These are phyloP conservation scores for Ilex paraguariensis DNA, from an alignment of 305 asterid species.

Conservation along the genomic window DNA sequence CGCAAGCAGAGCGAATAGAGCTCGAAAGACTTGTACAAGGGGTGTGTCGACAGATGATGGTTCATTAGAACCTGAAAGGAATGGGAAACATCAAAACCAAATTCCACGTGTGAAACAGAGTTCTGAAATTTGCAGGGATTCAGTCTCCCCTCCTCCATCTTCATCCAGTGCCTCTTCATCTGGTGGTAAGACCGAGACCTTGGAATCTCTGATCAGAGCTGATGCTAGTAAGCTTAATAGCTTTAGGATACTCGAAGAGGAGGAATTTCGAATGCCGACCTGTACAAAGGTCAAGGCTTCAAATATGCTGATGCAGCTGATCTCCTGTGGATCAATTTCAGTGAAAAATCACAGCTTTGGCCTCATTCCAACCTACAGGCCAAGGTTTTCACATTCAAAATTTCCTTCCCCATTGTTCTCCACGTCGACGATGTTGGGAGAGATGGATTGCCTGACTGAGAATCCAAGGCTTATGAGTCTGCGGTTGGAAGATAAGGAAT, in stretches of 20 bases:
- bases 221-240: constrained; percentile 81
- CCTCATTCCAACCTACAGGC: constrained; percentile 71
- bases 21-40: constrained; percentile 53
- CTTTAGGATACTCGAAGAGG: constrained; percentile 81
- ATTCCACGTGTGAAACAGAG: constrained; percentile 35
- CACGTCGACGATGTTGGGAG: constrained; percentile 68
- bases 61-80: constrained; percentile 31
- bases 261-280: constrained; percentile 55
- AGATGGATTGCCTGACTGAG: constrained; percentile 66
- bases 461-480: constrained; percentile 59
- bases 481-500: constrained; percentile 79
- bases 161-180: constrained; percentile 78
- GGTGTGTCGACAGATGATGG: constrained; percentile 87
- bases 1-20: constrained; percentile 23
- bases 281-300: constrained; percentile 70
- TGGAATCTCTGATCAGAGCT: constrained; percentile 83
- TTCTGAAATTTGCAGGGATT: constrained; percentile 45
- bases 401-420: constrained; percentile 80
- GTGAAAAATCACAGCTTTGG: constrained; percentile 90
- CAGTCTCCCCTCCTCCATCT: constrained; percentile 69
- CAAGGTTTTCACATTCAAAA: constrained; percentile 76
- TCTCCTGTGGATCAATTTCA: constrained; percentile 88
- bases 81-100: constrained; percentile 23
- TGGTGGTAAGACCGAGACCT: constrained; percentile 74
- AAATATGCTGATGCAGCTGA: constrained; percentile 79